A percentile compares a stretch with the other conserved stretches of the same genome.
Conservation (phyloP, 164 flowering plant species). For the Nymphaea colorata region DNA sequence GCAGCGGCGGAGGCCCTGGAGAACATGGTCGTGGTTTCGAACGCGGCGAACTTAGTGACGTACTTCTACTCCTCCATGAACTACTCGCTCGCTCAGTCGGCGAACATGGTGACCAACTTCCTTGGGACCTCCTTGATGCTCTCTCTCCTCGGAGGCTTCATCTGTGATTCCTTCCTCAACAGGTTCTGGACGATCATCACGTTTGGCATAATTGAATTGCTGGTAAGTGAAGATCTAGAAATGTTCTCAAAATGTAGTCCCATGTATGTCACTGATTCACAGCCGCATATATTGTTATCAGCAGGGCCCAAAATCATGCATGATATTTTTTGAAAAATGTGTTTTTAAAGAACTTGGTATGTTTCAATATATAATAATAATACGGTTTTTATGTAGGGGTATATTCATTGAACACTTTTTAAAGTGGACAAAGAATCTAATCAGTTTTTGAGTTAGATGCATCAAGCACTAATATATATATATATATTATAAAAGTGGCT, state of each 20-base stretch:
- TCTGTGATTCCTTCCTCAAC: conserved; percentile 27
- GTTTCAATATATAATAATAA: no score
- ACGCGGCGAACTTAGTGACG: conserved; percentile 25
- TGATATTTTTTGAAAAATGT: no score
- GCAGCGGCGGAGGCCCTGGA: conserved; percentile 20
- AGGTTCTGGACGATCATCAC: conserved; percentile 20
- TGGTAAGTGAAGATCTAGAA: conserved; percentile 7
- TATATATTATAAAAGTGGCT: no score
- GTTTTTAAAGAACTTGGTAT: no score
- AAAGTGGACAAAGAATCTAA: no score
- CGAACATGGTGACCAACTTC: conserved; percentile 34
- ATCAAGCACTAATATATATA: no score
- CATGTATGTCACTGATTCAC: background rate
- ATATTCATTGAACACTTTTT: no score
- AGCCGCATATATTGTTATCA: background rate
- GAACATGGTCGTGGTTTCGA: conserved; percentile 30
- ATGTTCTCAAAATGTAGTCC: no score
- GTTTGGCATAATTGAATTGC: conserved; percentile 16
- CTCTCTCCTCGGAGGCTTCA: conserved; percentile 23
- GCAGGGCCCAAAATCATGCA: no score
- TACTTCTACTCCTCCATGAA: conserved; percentile 26
- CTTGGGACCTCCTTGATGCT: conserved; percentile 23
- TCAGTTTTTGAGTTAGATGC: no score
- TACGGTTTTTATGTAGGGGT: no score
- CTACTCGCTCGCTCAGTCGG: conserved; percentile 17